A percentile compares a stretch with the other conserved stretches of the same genome.
Evolutionary conservation across 2,329 filamentous ascomycete species (phyloP).

Genomic region (Hymenoscyphus salicellus): DNA sequence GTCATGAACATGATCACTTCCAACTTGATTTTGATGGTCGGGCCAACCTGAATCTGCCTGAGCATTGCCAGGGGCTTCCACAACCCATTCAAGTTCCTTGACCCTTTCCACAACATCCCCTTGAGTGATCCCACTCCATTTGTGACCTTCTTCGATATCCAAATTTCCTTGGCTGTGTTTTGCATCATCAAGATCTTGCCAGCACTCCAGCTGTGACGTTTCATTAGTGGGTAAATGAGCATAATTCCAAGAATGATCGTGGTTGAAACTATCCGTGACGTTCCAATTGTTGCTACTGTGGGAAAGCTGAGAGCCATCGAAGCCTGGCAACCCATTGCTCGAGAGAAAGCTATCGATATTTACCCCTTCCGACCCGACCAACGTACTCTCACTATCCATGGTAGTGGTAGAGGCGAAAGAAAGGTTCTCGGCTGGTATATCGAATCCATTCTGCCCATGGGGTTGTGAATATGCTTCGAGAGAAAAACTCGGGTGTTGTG

Average conservation of each 20-base stretch:
- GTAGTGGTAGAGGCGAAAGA: constrained; percentile 40
- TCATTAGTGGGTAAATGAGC: neutral
- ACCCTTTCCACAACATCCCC: constrained; percentile 1
- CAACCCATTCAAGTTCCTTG: constrained; percentile 9
- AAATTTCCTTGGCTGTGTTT: constrained; percentile 2
- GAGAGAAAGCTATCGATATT: constrained; percentile 26
- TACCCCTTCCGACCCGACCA: constrained; percentile 25
- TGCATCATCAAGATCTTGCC: constrained; percentile 6
- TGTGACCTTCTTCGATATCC: neutral
- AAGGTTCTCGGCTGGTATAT: constrained; percentile 32
- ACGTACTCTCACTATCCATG: constrained; percentile 34
- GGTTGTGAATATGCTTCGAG: constrained; percentile 13
- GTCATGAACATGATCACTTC: neutral
- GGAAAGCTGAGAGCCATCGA: constrained; percentile 16
- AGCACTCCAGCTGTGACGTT: constrained; percentile 5
- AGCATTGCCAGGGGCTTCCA: neutral
- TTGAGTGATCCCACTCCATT: constrained; percentile 5
- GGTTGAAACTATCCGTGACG: constrained; percentile 19
- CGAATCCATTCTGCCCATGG: constrained; percentile 11
- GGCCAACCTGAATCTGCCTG: constrained; percentile 13
- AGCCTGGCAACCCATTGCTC: constrained; percentile 7
- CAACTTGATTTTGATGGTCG: constrained; percentile 5
- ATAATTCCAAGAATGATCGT: constrained; percentile 11
- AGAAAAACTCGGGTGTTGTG: constrained; percentile 13
- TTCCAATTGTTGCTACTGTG: neutral